These are phyloP conservation scores for Talaromyces adpressus DNA, from an alignment of 495 filamentous ascomycete genomes.

Conservation along the genomic window DNA sequence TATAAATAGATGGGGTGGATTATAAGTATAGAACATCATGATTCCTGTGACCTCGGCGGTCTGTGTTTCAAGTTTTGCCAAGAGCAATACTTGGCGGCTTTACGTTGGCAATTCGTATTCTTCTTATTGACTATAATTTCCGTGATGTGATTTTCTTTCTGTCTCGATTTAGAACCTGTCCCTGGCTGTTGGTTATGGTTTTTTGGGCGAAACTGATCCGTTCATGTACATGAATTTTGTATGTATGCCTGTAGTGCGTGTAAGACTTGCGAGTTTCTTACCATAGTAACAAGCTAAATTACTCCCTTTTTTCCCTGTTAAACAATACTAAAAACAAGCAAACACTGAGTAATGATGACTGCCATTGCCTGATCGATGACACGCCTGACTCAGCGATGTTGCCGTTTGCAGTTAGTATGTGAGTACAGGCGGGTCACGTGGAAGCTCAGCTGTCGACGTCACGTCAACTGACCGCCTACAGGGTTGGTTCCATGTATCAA, in stretches of 20 bases:
- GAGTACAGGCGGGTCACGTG: background rate
- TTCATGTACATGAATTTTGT: slow-evolving; percentile 6
- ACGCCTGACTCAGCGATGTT: background rate
- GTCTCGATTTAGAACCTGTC: background rate
- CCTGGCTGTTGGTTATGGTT: background rate
- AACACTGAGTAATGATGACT: background rate
- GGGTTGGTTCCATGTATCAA: background rate
- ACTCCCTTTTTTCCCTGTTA: background rate
- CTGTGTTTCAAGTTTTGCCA: background rate
- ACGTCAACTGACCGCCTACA: background rate
- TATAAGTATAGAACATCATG: background rate
- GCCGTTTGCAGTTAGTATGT: background rate
- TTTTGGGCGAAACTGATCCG: slow-evolving; percentile 1
- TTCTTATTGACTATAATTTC: slow-evolving; percentile 2
- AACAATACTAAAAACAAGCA: background rate
- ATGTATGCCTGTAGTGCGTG: background rate
- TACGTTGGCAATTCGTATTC: background rate
- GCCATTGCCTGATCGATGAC: background rate
- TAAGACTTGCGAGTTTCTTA: background rate
- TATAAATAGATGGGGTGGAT: slow-evolving; percentile 10
- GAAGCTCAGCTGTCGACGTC: background rate
- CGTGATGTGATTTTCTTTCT: background rate
- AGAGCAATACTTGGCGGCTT: background rate
- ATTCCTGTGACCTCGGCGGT: background rate
- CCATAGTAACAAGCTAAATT: background rate